Conservation (phyloP, 805 yeast species). For the Candida schatavii region DNA sequence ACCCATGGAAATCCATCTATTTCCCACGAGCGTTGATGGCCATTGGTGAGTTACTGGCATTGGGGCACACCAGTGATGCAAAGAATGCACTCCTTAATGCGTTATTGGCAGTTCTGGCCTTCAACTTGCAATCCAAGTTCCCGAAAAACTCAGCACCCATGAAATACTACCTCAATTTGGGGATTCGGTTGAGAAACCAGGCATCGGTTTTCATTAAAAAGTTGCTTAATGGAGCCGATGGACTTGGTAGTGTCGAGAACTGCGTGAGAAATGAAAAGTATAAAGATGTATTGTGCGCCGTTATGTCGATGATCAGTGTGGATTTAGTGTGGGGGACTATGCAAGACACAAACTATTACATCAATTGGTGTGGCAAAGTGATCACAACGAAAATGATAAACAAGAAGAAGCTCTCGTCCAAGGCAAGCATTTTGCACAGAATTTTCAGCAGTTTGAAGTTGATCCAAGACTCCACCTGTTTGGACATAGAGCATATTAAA, state of each 20-base stretch:
- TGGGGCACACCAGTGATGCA: constrained; percentile 73
- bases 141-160: constrained; percentile 61
- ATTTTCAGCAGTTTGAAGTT: constrained; percentile 72
- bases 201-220: constrained; percentile 66
- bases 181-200: constrained; percentile 70
- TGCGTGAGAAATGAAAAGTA: constrained; percentile 58
- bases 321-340: constrained; percentile 90
- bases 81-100: constrained; percentile 78
- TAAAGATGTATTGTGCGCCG: constrained; percentile 80
- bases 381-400: constrained; percentile 65
- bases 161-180: constrained; percentile 68
- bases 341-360: constrained; percentile 77
- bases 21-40: constrained; percentile 82
- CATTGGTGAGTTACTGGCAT: constrained; percentile 72
- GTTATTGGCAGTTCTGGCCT: constrained; percentile 75
- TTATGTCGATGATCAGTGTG: constrained; percentile 81
- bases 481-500: constrained; percentile 31
- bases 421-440: constrained; percentile 75
- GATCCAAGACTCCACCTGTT: constrained; percentile 73
- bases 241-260: constrained; percentile 43
- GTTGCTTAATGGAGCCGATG: constrained; percentile 38
- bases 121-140: constrained; percentile 72
- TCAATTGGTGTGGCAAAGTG: constrained; percentile 73
- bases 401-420: constrained; percentile 64
- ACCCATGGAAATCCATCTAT: constrained; percentile 87